Evolutionary conservation across 257 asterid species (phyloP).

Genomic region (Gynochthodes officinalis): DNA sequence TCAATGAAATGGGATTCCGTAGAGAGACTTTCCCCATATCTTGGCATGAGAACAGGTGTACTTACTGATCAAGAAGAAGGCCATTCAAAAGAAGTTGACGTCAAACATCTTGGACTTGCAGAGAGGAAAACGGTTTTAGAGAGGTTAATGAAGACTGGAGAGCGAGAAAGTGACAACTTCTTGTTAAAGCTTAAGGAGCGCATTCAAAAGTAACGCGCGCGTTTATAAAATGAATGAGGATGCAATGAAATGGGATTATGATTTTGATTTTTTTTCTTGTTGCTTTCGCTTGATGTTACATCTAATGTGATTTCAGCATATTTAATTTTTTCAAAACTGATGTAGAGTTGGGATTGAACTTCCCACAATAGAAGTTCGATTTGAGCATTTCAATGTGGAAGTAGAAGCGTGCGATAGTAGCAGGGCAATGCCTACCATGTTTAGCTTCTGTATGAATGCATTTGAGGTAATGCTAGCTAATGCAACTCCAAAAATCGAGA

Average conservation of each 20-base stretch:
- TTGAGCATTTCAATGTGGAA: not conserved
- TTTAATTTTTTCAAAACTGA: too few relatives aligned
- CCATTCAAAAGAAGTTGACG: conserved; percentile 30
- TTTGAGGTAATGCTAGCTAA: too few relatives aligned
- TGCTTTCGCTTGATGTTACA: too few relatives aligned
- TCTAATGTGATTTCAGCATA: not conserved
- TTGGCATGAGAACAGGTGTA: not conserved
- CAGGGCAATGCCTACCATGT: too few relatives aligned
- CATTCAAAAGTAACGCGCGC: conserved; percentile 42
- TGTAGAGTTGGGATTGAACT: not conserved
- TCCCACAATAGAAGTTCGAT: not conserved
- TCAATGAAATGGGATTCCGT: not conserved
- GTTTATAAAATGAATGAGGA: too few relatives aligned
- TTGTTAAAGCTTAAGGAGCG: conserved; percentile 41
- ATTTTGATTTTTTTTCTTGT: too few relatives aligned
- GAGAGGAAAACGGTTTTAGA: conserved; percentile 37
- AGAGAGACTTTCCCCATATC: not conserved
- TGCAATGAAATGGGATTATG: too few relatives aligned
- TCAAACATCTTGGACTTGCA: conserved; percentile 25
- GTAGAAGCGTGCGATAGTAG: too few relatives aligned
- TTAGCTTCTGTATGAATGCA: too few relatives aligned
- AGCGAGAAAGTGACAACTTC: conserved; percentile 37
- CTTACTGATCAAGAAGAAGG: not conserved
- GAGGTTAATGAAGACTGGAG: conserved; percentile 30
- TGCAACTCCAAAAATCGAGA: too few relatives aligned